phyloP scores from a whole-genome alignment of 768 basidiomycete genomes.

The Macrolepiota dolichaula region DNA sequence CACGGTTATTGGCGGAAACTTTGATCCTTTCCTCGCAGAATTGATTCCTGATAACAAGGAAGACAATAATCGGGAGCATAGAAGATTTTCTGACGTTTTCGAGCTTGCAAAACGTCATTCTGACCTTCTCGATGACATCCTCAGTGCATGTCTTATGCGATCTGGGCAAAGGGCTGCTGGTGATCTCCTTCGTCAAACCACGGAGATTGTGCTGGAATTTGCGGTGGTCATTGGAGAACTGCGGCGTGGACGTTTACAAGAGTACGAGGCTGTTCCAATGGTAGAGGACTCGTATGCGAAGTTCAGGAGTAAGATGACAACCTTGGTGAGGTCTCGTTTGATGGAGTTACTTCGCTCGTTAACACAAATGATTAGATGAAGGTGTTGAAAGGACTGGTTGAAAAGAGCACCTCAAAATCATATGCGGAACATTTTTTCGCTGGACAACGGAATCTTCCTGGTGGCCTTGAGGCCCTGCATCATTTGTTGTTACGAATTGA shows the following conservation, averaged over 20 bases:
- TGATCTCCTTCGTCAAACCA: constrained; percentile 57
- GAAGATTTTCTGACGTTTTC: constrained; percentile 67
- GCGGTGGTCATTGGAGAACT: constrained; percentile 63
- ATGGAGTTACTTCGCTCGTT: constrained; percentile 9
- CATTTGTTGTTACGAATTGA: constrained; percentile 54
- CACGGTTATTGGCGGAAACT: constrained; percentile 76
- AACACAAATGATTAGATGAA: constrained; percentile 38
- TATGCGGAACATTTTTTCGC: constrained; percentile 19
- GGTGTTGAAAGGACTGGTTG: constrained; percentile 51
- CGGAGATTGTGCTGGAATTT: constrained; percentile 68
- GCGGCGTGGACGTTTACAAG: constrained; percentile 48
- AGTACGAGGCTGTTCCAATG: constrained; percentile 58
- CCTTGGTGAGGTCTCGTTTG: constrained; percentile 44
- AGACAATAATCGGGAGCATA: background rate
- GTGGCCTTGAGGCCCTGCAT: constrained; percentile 52
- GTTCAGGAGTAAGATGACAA: constrained; percentile 53
- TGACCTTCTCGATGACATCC: constrained; percentile 64
- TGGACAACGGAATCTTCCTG: constrained; percentile 35
- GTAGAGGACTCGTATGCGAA: constrained; percentile 51
- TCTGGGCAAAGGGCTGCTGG: constrained; percentile 64
- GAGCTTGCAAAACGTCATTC: constrained; percentile 68
- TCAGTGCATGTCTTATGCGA: constrained; percentile 71
- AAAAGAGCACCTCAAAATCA: constrained; percentile 37
- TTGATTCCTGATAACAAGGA: constrained; percentile 19
- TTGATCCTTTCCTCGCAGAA: constrained; percentile 60